A percentile compares a stretch with the other conserved stretches of the same genome.
phyloP scores from a whole-genome alignment of 2,329 filamentous ascomycete species.

The Aspergillus texensis region DNA sequence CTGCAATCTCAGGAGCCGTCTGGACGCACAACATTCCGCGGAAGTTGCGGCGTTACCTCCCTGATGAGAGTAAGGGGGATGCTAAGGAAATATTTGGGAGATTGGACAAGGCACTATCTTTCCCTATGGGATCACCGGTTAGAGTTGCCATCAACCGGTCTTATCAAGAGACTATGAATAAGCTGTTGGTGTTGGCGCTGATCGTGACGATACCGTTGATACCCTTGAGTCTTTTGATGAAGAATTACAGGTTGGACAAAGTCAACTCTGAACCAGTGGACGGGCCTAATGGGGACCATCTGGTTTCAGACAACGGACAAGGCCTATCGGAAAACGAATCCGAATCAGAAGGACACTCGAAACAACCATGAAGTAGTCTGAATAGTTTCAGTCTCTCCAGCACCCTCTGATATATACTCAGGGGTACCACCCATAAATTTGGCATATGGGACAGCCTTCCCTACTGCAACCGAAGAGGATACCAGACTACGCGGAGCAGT shows the following conservation, averaged over 20 bases:
- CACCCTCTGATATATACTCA: no score
- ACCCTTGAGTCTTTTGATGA: conserved; percentile 58
- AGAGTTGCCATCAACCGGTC: conserved; percentile 64
- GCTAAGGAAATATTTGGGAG: conserved; percentile 54
- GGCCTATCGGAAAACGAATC: conserved; percentile 18
- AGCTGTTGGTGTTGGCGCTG: conserved; percentile 58
- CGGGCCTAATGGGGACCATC: conserved; percentile 26
- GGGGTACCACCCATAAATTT: not conserved
- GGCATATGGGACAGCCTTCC: not conserved
- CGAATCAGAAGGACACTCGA: conserved; percentile 25
- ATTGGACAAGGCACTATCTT: conserved; percentile 59
- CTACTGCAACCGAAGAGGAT: not conserved
- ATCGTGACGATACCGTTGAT: conserved; percentile 60
- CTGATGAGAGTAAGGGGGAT: conserved; percentile 46
- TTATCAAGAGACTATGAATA: conserved; percentile 68
- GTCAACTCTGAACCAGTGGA: conserved; percentile 24
- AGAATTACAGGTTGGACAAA: conserved; percentile 61
- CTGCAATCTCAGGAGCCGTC: conserved; percentile 64
- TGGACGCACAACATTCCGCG: conserved; percentile 64
- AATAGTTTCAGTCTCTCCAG: not conserved
- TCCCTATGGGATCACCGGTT: conserved; percentile 58
- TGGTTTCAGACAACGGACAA: conserved; percentile 26
- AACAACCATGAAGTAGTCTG: conserved; percentile 26
- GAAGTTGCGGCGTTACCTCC: conserved; percentile 55
- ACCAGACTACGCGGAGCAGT: no score